Evolutionary conservation across 2,329 filamentous ascomycete species (phyloP).

Genomic region (Aspergillus glaucus): DNA sequence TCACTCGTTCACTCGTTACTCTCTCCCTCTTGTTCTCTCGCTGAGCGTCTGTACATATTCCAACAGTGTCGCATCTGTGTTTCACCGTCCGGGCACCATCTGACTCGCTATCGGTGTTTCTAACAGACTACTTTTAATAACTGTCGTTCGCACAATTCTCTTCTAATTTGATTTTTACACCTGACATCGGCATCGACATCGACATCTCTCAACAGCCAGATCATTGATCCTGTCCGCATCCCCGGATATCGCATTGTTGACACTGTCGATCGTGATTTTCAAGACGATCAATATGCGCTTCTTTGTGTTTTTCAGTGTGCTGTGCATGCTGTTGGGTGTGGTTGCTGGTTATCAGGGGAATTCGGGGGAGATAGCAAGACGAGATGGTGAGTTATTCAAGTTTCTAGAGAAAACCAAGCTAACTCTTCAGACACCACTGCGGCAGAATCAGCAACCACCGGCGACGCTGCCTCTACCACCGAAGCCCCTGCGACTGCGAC

Average conservation of each 20-base stretch:
- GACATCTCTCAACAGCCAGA: no score
- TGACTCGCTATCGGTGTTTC: background rate
- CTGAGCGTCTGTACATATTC: conserved; percentile 5
- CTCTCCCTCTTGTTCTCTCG: conserved; percentile 3
- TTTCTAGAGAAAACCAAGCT: conserved; percentile 1
- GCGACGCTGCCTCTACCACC: conserved; percentile 3
- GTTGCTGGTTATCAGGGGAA: conserved; percentile 22
- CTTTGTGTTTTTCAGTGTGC: conserved; percentile 20
- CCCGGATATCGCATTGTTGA: background rate
- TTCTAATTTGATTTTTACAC: no score
- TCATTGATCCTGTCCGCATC: no score
- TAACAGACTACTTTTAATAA: background rate
- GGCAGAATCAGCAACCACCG: conserved; percentile 15
- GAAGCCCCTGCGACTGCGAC: conserved; percentile 13
- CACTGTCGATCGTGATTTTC: background rate
- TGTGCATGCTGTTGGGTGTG: conserved; percentile 29
- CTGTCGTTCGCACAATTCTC: background rate
- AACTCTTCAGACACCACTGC: conserved; percentile 12
- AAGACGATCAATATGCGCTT: conserved; percentile 25
- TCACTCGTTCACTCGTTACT: conserved; percentile 4
- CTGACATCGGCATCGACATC: no score
- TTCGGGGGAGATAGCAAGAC: conserved; percentile 13
- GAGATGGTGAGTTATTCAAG: conserved; percentile 21
- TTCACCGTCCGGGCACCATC: conserved; percentile 8
- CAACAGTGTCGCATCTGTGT: conserved; percentile 11